Evolutionary conservation across 1,284 basidiomycete species (phyloP).

Genomic region (Tilletia walkeri): DNA sequence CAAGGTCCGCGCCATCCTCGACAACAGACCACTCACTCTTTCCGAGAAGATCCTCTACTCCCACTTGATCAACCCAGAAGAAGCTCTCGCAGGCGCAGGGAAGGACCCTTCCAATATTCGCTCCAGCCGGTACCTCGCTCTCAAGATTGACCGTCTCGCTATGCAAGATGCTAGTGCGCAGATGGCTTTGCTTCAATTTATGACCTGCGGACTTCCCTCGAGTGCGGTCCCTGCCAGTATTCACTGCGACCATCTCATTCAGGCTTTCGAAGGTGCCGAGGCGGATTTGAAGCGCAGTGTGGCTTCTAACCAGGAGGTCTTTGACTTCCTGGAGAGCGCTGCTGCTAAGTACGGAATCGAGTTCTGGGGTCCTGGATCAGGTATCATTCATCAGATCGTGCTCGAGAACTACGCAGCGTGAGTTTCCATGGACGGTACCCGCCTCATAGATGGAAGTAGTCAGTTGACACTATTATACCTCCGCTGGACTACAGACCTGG

Average conservation of each 20-base stretch:
- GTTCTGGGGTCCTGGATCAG: constrained; percentile 81
- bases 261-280: constrained; percentile 70
- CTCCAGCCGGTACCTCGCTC: constrained; percentile 85
- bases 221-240: constrained; percentile 85
- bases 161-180: constrained; percentile 99
- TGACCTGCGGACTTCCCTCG: constrained; percentile 85
- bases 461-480: too few relatives aligned
- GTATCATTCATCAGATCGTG: constrained; percentile 95
- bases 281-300: constrained; percentile 81
- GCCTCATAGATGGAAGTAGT: not conserved
- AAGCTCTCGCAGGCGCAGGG: constrained; percentile 67
- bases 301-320: constrained; percentile 89
- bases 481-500: constrained; percentile 56
- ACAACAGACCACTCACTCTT: constrained; percentile 81
- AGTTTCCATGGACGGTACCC: not conserved
- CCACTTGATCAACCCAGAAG: constrained; percentile 76
- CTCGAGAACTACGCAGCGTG: constrained; percentile 86
- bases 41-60: constrained; percentile 98
- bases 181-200: constrained; percentile 99
- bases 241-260: constrained; percentile 83
- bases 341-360: constrained; percentile 83
- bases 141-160: constrained; percentile 87
- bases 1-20: constrained; percentile 70
- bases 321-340: constrained; percentile 94
- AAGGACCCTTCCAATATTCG: constrained; percentile 62